Evolutionary conservation across 2,329 filamentous ascomycete species (phyloP).

Genomic region (Xylariomycetidae sp.): DNA sequence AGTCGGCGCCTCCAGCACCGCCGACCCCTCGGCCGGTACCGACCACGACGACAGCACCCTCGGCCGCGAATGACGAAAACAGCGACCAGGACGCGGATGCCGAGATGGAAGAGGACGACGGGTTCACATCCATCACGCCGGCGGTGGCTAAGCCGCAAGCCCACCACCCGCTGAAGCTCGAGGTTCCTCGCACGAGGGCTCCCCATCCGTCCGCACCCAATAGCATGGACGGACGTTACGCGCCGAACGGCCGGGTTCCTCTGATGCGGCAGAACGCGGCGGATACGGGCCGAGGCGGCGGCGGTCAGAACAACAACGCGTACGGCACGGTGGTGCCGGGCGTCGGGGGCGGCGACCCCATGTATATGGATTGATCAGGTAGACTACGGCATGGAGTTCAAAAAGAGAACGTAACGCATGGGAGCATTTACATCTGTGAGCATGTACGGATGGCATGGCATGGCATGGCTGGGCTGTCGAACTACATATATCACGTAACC

Average conservation of each 20-base stretch:
- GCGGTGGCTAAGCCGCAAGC: conserved; percentile 27
- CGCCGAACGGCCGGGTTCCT: conserved; percentile 37
- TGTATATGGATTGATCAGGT: conserved; percentile 54
- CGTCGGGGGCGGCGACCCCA: conserved; percentile 39
- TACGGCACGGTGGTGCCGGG: conserved; percentile 41
- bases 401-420: no score
- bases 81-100: conserved; percentile 38
- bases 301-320: conserved; percentile 27
- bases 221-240: conserved; percentile 32
- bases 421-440: no score
- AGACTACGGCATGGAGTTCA: no score
- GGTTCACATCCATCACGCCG: conserved; percentile 44
- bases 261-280: conserved; percentile 36
- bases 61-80: conserved; percentile 35
- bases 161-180: conserved; percentile 34
- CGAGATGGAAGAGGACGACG: conserved; percentile 54
- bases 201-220: conserved; percentile 27
- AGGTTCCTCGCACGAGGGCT: conserved; percentile 36
- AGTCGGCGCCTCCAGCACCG: conserved; percentile 8
- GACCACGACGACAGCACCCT: conserved; percentile 13
- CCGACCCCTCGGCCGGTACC: conserved; percentile 11
- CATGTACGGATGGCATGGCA: no score
- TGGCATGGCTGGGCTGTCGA: no score
- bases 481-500: no score
- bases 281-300: conserved; percentile 30